Percentiles rank a stretch among this genome's conserved stretches.
Conservation (phyloP, 192 early-diverging fungal genomes). For the Borealophlyctis nickersoniae region DNA sequence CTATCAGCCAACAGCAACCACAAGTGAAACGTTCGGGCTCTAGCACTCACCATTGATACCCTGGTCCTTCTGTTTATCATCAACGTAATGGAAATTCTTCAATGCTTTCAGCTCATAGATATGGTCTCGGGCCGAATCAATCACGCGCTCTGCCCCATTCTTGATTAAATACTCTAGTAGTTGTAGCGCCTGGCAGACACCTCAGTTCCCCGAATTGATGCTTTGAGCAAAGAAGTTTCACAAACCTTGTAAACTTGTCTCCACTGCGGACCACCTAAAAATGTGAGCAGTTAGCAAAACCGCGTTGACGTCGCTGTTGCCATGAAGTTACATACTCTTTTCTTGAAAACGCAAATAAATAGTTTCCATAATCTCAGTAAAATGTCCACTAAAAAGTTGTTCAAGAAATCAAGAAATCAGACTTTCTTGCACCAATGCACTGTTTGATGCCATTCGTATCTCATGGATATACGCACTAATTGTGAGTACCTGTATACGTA, state of each 20-base stretch:
- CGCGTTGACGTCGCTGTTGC: no score
- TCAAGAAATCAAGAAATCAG: background rate
- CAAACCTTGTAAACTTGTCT: conserved; percentile 90
- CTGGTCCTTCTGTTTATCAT: conserved; percentile 95
- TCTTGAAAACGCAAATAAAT: conserved; percentile 87
- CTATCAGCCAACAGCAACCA: no score
- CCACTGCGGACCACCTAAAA: conserved; percentile 83
- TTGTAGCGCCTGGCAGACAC: conserved; percentile 64
- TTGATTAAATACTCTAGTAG: conserved; percentile 93
- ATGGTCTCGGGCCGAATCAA: conserved; percentile 81
- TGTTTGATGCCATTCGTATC: background rate
- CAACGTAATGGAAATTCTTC: conserved; percentile 83
- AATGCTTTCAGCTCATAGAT: conserved; percentile 87
- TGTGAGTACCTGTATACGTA: conserved; percentile 54
- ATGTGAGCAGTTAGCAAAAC: no score
- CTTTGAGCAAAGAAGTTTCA: background rate
- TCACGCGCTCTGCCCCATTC: conserved; percentile 89
- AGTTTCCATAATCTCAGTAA: conserved; percentile 94
- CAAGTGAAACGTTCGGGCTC: no score
- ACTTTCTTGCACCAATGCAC: background rate
- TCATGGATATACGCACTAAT: conserved; percentile 58
- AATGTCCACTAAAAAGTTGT: conserved; percentile 64
- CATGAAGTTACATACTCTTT: no score
- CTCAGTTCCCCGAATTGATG: background rate
- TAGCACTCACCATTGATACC: conserved; percentile 90